phyloP scores from a whole-genome alignment of 75 land plant species.

The Sequoia sempervirens region DNA sequence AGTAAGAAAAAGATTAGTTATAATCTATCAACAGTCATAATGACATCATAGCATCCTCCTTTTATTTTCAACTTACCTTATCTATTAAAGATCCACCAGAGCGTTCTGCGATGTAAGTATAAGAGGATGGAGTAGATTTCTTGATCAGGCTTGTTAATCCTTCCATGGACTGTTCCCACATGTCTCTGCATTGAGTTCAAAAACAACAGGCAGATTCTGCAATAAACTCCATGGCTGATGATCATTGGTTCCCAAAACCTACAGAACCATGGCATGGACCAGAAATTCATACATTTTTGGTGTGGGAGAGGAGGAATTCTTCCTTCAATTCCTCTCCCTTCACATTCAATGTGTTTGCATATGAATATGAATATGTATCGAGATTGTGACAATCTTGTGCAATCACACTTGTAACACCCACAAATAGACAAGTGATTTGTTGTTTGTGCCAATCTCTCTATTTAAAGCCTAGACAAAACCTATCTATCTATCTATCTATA shows the following conservation, averaged over 20 bases:
- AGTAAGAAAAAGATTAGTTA: not conserved
- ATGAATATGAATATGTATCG: not conserved
- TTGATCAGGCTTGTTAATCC: conserved; percentile 67
- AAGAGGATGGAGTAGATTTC: conserved; percentile 74
- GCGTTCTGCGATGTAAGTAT: conserved; percentile 81
- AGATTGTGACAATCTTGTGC: not conserved
- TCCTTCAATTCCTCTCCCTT: not conserved
- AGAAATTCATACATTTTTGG: not conserved
- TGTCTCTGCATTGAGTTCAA: conserved; percentile 50
- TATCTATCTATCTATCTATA: too few relatives aligned
- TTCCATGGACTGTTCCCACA: conserved; percentile 99
- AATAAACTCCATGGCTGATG: not conserved
- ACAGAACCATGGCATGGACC: not conserved
- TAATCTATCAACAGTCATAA: not conserved
- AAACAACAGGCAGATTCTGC: not conserved
- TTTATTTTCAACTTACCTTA: conserved; percentile 46
- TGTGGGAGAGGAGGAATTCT: not conserved
- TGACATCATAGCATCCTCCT: not conserved
- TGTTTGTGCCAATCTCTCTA: not conserved
- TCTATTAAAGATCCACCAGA: conserved; percentile 47
- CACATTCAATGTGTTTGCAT: not conserved
- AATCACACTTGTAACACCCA: not conserved
- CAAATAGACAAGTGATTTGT: not conserved
- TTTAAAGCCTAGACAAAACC: too few relatives aligned
- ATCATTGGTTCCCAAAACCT: not conserved